phyloP scores from a whole-genome alignment of 768 basidiomycete species.

The Cubamyces sp. region DNA sequence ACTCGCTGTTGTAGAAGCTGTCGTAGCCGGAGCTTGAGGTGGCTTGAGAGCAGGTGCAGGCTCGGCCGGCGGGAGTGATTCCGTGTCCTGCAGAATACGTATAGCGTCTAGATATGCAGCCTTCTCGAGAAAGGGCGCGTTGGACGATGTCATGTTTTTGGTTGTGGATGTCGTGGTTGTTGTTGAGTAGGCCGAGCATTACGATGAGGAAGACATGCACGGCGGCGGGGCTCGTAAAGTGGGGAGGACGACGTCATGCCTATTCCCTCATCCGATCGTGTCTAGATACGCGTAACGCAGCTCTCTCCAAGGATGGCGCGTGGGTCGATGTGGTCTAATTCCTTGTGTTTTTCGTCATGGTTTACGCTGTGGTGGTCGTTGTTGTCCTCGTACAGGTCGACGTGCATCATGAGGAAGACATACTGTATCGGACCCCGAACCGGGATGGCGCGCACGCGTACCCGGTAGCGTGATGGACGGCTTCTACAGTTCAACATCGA shows the following conservation, averaged over 20 bases:
- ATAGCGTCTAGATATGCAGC: constrained; percentile 12
- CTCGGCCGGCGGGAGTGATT: background rate
- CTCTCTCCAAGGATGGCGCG: no score
- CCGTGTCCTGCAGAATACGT: constrained; percentile 8
- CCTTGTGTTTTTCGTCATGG: no score
- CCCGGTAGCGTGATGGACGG: no score
- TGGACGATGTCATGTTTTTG: background rate
- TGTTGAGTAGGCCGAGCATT: background rate
- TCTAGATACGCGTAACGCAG: no score
- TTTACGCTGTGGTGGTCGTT: no score
- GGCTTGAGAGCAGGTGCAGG: background rate
- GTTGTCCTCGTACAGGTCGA: no score
- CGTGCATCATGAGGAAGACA: no score
- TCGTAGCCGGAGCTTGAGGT: background rate
- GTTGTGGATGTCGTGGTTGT: background rate
- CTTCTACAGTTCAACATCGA: no score
- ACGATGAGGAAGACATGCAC: background rate
- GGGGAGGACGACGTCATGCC: background rate
- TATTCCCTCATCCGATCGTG: no score
- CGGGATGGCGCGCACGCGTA: no score
- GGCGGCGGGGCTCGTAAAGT: background rate
- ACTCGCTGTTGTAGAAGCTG: constrained; percentile 2
- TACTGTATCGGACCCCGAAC: no score
- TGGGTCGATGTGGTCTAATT: no score
- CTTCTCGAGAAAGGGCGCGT: constrained; percentile 6